A percentile compares a stretch with the other conserved stretches of the same genome.
Conservation (phyloP, 148 eudicot genomes). For the Chenopodium suecicum region DNA sequence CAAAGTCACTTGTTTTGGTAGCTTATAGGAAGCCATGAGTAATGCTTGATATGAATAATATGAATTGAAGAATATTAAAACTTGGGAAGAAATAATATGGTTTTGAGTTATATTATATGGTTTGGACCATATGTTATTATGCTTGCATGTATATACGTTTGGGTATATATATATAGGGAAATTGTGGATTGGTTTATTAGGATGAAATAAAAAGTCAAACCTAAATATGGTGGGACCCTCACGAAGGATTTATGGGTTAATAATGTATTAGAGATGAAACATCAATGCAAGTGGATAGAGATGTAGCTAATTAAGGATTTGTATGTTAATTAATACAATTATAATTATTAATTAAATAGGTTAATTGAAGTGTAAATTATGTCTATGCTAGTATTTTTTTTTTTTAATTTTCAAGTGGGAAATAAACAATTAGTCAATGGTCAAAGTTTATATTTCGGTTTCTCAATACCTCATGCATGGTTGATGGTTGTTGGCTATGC, state of each 20-base stretch:
- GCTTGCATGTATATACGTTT: not conserved
- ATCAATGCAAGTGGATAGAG: not conserved
- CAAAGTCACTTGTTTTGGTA: not conserved
- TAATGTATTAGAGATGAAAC: not conserved
- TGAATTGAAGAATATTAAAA: not conserved
- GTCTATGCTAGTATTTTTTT: no score
- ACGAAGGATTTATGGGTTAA: not conserved
- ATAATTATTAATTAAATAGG: no score
- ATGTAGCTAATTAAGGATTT: no score
- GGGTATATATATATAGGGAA: conserved; percentile 5
- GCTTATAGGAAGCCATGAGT: not conserved
- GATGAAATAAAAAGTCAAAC: conserved; percentile 10
- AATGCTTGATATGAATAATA: not conserved
- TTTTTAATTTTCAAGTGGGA: not conserved
- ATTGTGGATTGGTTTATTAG: not conserved
- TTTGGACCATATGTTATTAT: not conserved
- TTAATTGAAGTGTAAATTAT: no score
- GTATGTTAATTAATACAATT: no score
- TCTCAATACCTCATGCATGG: not conserved
- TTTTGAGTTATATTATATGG: not conserved
- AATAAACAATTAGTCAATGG: conserved; percentile 14
- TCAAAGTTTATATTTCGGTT: conserved; percentile 18
- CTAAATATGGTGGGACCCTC: conserved; percentile 9
- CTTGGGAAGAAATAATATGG: not conserved
- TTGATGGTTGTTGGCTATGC: not conserved